Evolutionary conservation across 2,329 filamentous ascomycete genomes (phyloP), one percentile per base, ranked within the genome.

Genomic region (Hirsutella thompsonii): DNA sequence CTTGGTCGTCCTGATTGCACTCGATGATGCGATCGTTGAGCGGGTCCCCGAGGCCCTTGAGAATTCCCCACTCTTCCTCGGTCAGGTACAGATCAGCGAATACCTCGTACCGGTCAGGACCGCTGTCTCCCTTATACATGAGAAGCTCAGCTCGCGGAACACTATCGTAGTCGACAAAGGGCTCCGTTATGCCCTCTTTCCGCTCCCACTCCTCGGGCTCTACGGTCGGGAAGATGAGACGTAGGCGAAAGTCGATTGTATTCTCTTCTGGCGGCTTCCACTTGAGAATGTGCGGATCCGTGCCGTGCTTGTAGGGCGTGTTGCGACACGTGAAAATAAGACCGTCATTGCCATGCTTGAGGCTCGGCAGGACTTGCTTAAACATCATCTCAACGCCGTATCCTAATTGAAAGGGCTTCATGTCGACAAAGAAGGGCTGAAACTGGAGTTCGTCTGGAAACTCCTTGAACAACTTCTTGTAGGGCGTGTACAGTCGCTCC

Each of bases 181-280:
- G 69, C 35, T 76, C 69, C 0, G 70, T 72, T 29, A 74, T 60
- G 16, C 79, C 81, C 16, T 84, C 81, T 28, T 76, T 74, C 36
- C 76, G 74, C 51, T 92, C 83, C 14, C 69, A 62, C 13, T 76
- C 72, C 52, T 81, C 75, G 1, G 82, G 81, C 44, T 84, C 73
- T n/a, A 82, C 68, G 1, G 69, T 55, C 0, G 83, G 83, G 53
- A 95, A 96, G 11, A 74, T 69, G 35, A 98, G 72, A 39, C 75
- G 76, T 52, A 96, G 72, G 34, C 83, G 76, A 59, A 94, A 95
- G 59, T 98, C 92, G 50, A 98, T 79, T 0, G 88, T 94, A 65
- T 98, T 98, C 60, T 98, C 92, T 49, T 85, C 72, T 4, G 87
- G 86, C 0, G 90, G 88, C 63, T 98, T 98, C 92, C 92, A 98